Evolutionary conservation across 768 basidiomycete species (phyloP).

Genomic region (Kwoniella botswanensis): DNA sequence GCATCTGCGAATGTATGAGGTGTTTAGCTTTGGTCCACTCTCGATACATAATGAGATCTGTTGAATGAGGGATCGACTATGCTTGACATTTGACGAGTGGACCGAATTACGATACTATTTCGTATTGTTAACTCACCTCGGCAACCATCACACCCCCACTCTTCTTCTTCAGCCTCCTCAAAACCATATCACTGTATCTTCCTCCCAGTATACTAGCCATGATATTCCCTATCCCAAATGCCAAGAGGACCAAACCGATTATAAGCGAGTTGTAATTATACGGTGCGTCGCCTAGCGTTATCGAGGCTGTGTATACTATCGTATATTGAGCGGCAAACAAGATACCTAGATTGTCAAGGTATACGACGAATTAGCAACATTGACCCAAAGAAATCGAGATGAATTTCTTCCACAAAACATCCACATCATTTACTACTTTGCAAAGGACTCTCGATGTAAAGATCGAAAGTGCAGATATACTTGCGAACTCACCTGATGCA

Average conservation of each 20-base stretch:
- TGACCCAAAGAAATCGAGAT: no score
- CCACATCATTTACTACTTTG: no score
- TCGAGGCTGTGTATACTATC: constrained; percentile 74
- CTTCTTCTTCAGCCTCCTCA: constrained; percentile 60
- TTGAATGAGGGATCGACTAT: no score
- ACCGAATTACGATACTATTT: no score
- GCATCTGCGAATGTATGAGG: constrained; percentile 64
- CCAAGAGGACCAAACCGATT: constrained; percentile 76
- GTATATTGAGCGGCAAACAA: constrained; percentile 74
- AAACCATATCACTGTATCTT: constrained; percentile 65
- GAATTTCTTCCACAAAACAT: no score
- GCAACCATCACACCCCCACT: constrained; percentile 66
- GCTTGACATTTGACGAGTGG: no score
- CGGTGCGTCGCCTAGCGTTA: constrained; percentile 65
- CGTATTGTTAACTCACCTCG: constrained; percentile 63
- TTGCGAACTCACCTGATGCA: constrained; percentile 65
- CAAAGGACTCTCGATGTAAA: no score
- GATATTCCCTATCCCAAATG: constrained; percentile 69
- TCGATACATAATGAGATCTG: no score
- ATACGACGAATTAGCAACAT: not conserved
- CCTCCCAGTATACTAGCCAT: constrained; percentile 67
- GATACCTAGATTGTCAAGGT: constrained; percentile 62
- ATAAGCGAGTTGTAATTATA: constrained; percentile 74
- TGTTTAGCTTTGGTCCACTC: no score
- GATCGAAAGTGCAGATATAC: no score